Percentiles rank a stretch among this genome's conserved stretches.
These are phyloP conservation scores for Cudoniella acicularis DNA, from an alignment of 495 filamentous ascomycete genomes.

Conservation along the genomic window DNA sequence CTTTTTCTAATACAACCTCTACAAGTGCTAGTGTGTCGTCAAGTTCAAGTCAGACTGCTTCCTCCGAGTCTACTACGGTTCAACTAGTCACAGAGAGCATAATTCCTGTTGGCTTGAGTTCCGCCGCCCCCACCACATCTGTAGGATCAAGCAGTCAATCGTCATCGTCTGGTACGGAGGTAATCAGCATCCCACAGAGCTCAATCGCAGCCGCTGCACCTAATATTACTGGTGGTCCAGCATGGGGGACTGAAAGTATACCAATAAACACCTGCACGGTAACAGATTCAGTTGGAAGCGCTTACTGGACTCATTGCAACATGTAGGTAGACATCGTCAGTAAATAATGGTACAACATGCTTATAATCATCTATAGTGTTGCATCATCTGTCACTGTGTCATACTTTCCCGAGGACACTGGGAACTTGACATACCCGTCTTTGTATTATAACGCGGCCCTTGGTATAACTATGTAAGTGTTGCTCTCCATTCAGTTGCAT, in stretches of 20 bases:
- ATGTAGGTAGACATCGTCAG: slow-evolving; percentile 21
- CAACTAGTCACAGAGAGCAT: neutral
- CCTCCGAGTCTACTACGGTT: neutral
- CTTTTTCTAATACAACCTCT: neutral
- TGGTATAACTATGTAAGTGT: slow-evolving; percentile 35
- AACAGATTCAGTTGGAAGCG: slow-evolving; percentile 14
- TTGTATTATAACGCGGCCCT: slow-evolving; percentile 28
- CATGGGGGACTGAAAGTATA: slow-evolving; percentile 21
- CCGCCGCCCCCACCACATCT: neutral
- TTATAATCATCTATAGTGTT: neutral
- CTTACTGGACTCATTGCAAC: slow-evolving; percentile 30
- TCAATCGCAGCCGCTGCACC: too few relatives aligned
- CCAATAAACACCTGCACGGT: slow-evolving; percentile 16
- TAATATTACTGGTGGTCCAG: slow-evolving; percentile 10
- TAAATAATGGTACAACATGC: neutral
- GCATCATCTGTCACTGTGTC: neutral
- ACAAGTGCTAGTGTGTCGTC: too few relatives aligned
- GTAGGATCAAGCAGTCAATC: neutral
- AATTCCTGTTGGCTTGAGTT: neutral
- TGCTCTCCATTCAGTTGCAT: neutral
- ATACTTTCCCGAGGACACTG: slow-evolving; percentile 33
- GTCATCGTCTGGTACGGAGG: too few relatives aligned
- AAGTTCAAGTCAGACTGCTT: neutral
- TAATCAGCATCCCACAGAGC: too few relatives aligned
- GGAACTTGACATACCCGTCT: slow-evolving; percentile 30